A percentile compares a stretch with the other conserved stretches of the same genome.
phyloP scores from a whole-genome alignment of 495 filamentous ascomycete species.

The Aspergillus ellipticus region DNA sequence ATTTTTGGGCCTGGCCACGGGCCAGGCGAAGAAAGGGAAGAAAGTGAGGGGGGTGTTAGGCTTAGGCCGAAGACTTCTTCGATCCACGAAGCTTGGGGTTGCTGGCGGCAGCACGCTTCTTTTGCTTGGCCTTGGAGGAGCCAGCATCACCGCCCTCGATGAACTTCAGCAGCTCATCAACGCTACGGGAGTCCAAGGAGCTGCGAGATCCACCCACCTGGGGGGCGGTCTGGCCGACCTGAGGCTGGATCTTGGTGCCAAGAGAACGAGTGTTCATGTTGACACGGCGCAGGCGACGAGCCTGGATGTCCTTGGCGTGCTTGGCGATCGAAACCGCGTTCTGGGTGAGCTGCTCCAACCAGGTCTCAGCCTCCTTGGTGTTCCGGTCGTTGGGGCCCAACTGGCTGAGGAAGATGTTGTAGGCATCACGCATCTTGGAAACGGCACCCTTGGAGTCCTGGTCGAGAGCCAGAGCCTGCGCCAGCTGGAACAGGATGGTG shows the following conservation, averaged over 20 bases:
- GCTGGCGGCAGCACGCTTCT: constrained; percentile 60
- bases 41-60: constrained; percentile 6
- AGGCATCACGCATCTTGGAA: constrained; percentile 87
- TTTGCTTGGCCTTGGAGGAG: constrained; percentile 51
- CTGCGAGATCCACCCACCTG: constrained; percentile 39
- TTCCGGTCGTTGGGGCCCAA: constrained; percentile 88
- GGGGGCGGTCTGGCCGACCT: constrained; percentile 51
- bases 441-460: constrained; percentile 88
- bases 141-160: constrained; percentile 70
- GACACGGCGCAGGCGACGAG: constrained; percentile 60
- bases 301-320: constrained; percentile 81
- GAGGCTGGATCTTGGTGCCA: constrained; percentile 48
- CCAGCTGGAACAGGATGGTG: constrained; percentile 95
- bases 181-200: constrained; percentile 65
- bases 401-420: constrained; percentile 84
- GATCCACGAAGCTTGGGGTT: constrained; percentile 67
- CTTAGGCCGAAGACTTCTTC: constrained; percentile 41
- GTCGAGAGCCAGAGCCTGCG: constrained; percentile 89
- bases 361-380: constrained; percentile 89
- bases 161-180: constrained; percentile 83
- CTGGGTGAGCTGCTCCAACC: constrained; percentile 93
- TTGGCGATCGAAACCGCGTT: constrained; percentile 92
- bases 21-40: constrained; percentile 9
- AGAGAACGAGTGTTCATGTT: constrained; percentile 54
- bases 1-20: constrained; percentile 15